Base-by-base conservation (phyloP, 345 rosid genomes). In the Salix arbutifolia region DNA sequence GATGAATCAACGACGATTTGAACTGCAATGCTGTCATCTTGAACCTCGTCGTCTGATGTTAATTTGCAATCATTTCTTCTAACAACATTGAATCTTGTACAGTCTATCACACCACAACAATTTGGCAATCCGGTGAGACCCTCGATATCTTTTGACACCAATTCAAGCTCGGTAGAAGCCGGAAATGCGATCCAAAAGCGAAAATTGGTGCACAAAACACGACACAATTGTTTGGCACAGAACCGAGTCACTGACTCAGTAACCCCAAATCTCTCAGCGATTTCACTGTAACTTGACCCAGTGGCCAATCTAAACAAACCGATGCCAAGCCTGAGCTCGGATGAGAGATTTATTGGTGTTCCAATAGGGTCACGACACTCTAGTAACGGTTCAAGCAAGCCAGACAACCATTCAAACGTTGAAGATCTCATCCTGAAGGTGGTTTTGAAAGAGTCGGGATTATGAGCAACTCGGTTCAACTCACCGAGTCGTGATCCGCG, bases 331-430 rank as follows among this genome's bases (percentile, higher is more conserved):
- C 92, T 81, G 72, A 86, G 78, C 72, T 89, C 92, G 0, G 92
- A 82, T 6, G 92, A 84, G n/a, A 91, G 90, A 81, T 83, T 84
- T 53, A 88, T 72, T 23, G 81, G 88, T 9, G 86, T 82, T 37
- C 89, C 91, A 21, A 87, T 68, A 0, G 95, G 92, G 78, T 91
- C 95, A 31, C 92, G 92, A 79, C 95, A 89, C 67, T 91, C 95
- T 6, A 91, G 82, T 62, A 91, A 42, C 44, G 91, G 92, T 75
- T 89, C 95, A 30, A 91, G 92, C 81, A 91, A 84, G 6, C 91
- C 91, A 21, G 86, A 78, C 13, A 91, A 89, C 95, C 91, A 89
- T 74, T 86, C 90, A 31, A 91, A 89, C 48, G 91, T 86, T 38
- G 92, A 82, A 52, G 87, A 78, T 25, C 78, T 81, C 91, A 89